A percentile compares a stretch with the other conserved stretches of the same genome.
Evolutionary conservation across 2,329 filamentous ascomycete species (phyloP).

Genomic region (Arthroderma sp.): DNA sequence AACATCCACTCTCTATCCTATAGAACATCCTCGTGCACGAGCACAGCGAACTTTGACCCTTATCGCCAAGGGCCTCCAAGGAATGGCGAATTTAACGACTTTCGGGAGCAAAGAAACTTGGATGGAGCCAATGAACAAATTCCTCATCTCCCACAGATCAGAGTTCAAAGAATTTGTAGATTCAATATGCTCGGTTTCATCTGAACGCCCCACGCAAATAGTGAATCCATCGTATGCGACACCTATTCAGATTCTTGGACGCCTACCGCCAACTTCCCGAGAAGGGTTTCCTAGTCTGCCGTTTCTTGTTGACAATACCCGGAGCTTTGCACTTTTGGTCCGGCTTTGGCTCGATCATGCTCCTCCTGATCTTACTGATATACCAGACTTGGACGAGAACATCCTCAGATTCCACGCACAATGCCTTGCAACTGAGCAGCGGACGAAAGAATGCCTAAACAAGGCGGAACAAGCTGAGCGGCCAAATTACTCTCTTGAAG

Average conservation of each 20-base stretch:
- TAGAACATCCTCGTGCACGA: conserved; percentile 66
- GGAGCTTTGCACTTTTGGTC: conserved; percentile 71
- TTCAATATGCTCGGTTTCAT: conserved; percentile 67
- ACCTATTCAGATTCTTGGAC: conserved; percentile 74
- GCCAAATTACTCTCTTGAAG: conserved; percentile 32
- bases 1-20: conserved; percentile 17
- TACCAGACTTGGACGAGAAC: conserved; percentile 25
- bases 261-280: conserved; percentile 63
- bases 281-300: conserved; percentile 91
- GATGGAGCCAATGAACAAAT: conserved; percentile 98
- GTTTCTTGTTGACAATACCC: conserved; percentile 79
- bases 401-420: conserved; percentile 31
- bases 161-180: conserved; percentile 83
- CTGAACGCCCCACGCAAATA: conserved; percentile 50
- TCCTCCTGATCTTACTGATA: conserved; percentile 26
- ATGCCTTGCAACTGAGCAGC: conserved; percentile 29
- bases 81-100: conserved; percentile 75
- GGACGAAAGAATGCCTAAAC: conserved; percentile 33
- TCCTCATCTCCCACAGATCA: conserved; percentile 60
- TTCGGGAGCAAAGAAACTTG: conserved; percentile 94
- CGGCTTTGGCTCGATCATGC: conserved; percentile 39
- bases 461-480: conserved; percentile 36
- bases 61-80: conserved; percentile 84
- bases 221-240: conserved; percentile 82
- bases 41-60: conserved; percentile 82